phyloP scores from a whole-genome alignment of 305 asterid species.

The Lippia alba region DNA sequence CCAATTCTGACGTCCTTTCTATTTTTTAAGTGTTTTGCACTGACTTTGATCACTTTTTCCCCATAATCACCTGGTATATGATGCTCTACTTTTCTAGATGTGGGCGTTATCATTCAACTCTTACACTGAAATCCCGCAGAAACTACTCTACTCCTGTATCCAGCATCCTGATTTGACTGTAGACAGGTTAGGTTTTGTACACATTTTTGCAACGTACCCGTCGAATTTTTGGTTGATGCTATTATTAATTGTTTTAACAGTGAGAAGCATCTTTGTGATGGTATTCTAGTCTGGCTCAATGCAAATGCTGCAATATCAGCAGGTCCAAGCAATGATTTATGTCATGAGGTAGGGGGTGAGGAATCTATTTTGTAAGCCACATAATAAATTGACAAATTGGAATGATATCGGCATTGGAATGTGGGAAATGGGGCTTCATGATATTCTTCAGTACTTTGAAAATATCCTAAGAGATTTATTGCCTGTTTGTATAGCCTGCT shows the following conservation, averaged over 20 bases:
- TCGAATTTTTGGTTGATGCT: slow-evolving; percentile 29
- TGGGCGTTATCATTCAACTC: slow-evolving; percentile 69
- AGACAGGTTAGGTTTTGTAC: slow-evolving; percentile 60
- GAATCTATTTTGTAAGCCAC: slow-evolving; percentile 25
- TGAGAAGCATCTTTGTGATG: slow-evolving; percentile 78
- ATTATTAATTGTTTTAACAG: slow-evolving; percentile 50
- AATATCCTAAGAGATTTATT: slow-evolving; percentile 9
- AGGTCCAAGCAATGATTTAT: slow-evolving; percentile 42
- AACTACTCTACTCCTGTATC: slow-evolving; percentile 58
- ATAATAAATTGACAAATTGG: not conserved
- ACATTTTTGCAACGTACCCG: slow-evolving; percentile 24
- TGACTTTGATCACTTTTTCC: slow-evolving; percentile 17
- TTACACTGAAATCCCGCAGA: slow-evolving; percentile 58
- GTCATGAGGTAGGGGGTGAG: slow-evolving; percentile 59
- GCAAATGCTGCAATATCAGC: slow-evolving; percentile 48
- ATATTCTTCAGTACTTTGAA: slow-evolving; percentile 8
- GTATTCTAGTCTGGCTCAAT: slow-evolving; percentile 69
- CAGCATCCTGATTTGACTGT: slow-evolving; percentile 75
- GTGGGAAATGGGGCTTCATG: slow-evolving; percentile 8
- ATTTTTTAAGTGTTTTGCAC: not conserved
- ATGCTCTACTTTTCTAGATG: slow-evolving; percentile 55
- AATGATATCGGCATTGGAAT: slow-evolving; percentile 2
- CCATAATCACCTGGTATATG: slow-evolving; percentile 25
- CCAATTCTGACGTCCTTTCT: slow-evolving; percentile 4
- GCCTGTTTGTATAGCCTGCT: slow-evolving; percentile 25